Evolutionary conservation across 108 stramenopile genomes (phyloP), one percentile per base, ranked within the genome.

Genomic region (Halocafeteria seosinensis): DNA sequence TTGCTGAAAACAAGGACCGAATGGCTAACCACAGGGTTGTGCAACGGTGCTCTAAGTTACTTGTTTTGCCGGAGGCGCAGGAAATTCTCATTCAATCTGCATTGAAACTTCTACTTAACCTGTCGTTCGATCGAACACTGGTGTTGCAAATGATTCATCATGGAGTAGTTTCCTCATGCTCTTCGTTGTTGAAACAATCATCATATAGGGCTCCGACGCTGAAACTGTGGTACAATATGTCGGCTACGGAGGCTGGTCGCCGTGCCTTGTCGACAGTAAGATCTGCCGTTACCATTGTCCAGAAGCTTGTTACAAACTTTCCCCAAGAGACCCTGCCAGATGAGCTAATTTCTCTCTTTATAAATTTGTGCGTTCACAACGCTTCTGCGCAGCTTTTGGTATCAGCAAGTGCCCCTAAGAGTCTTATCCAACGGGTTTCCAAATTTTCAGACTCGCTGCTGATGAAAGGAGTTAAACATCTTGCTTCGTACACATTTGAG

Each of bases 1-100:
- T 78, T 30, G 71, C 73, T 51, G 80, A 84, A 37, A 81, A 81
- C 68, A 80, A 72, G 36, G 72, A 77, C 42, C 50, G 51, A 11
- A 58, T 78, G 64, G 28, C 32, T 37, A 71, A 74, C 31, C 47
- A 53, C 35, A 69, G 62, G 36, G 30, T 55, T 24, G 70, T 42
- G 35, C 53, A 77, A n/a, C 37, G 74, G 35, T 31, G 50, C 1
- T 27, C 21, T 23, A 13, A 62, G 12, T 38, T 52, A n/a, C n/a
- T 34, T 38, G 65, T 74, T 28, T 33, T 77, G 21, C 73, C 78
- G 32, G 78, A 77, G 64, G 67, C 63, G 1, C 64, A 73, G 35
- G 70, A 70, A 28, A 51, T 69, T 27, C 61, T 84, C 1, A 62
- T 69, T 31, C 36, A 55, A 8, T 66, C 72, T 34, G 51, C 65